phyloP scores from a whole-genome alignment of 352 stramenopile genomes.

The Chrysophaeum taylorii region DNA sequence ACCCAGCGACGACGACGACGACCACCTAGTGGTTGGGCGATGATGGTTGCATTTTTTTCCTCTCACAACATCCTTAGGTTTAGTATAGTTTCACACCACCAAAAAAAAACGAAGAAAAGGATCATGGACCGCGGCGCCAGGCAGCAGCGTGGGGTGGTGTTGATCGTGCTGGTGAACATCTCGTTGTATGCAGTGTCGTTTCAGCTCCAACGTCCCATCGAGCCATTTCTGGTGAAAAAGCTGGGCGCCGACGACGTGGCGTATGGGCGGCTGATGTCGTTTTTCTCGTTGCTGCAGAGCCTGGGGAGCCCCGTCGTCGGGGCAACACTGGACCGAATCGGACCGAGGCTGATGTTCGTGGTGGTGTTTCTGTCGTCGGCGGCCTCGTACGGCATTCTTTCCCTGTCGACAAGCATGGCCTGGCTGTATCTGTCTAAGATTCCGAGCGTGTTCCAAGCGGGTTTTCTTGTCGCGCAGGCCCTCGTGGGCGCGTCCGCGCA shows the following conservation, averaged over 20 bases:
- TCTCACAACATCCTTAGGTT: no score
- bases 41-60: no score
- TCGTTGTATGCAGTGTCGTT: slow-evolving; percentile 44
- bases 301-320: slow-evolving; percentile 43
- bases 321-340: slow-evolving; percentile 41
- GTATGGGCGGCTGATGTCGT: slow-evolving; percentile 46
- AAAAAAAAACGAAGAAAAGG: no score
- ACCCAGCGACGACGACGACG: no score
- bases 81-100: no score
- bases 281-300: slow-evolving; percentile 43
- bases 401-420: slow-evolving; percentile 27
- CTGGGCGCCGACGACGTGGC: slow-evolving; percentile 31
- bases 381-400: slow-evolving; percentile 37
- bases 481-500: slow-evolving; percentile 30
- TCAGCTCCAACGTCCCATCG: slow-evolving; percentile 48
- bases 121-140: no score
- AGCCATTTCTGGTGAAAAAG: slow-evolving; percentile 45
- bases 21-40: no score
- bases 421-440: slow-evolving; percentile 44
- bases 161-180: slow-evolving; percentile 45
- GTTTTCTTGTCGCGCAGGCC: slow-evolving; percentile 47
- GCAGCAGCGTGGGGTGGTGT: no score
- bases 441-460: slow-evolving; percentile 39
- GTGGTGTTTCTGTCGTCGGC: slow-evolving; percentile 42
- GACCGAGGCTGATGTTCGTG: slow-evolving; percentile 32